A percentile compares a stretch with the other conserved stretches of the same genome.
phyloP scores from a whole-genome alignment of 768 basidiomycete species.

The Leccinum longicurvipes region DNA sequence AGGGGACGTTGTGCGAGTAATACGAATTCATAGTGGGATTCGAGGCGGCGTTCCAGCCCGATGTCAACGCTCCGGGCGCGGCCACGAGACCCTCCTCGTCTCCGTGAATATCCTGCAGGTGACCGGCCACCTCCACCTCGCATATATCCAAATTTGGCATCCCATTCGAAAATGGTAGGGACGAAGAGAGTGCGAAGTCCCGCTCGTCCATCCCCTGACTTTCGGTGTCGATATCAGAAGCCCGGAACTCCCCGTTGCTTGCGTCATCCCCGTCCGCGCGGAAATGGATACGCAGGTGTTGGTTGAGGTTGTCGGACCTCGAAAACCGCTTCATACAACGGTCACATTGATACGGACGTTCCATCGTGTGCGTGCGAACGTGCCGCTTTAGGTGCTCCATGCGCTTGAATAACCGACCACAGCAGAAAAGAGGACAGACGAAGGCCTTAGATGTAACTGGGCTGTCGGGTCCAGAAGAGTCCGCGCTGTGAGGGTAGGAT shows the following conservation, averaged over 20 bases:
- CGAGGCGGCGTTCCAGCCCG: conserved; percentile 14
- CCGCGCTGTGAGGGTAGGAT: conserved; percentile 20
- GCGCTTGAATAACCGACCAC: conserved; percentile 83
- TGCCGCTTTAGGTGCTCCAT: conserved; percentile 91
- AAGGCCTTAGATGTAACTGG: conserved; percentile 59
- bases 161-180: conserved; percentile 27
- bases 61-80: conserved; percentile 16
- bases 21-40: conserved; percentile 22
- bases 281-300: conserved; percentile 80
- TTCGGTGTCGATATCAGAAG: conserved; percentile 31
- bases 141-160: conserved; percentile 52
- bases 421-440: conserved; percentile 81
- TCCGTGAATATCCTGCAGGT: conserved; percentile 52
- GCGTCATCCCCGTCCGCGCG: conserved; percentile 30
- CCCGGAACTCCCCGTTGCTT: conserved; percentile 25
- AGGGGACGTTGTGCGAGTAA: conserved; percentile 17
- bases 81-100: conserved; percentile 57
- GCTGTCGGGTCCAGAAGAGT: conserved; percentile 19
- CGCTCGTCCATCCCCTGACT: conserved; percentile 36
- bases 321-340: conserved; percentile 81
- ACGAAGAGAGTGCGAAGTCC: conserved; percentile 21
- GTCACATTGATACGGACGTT: conserved; percentile 75
- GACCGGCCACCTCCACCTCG: conserved; percentile 57
- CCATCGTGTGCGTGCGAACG: conserved; percentile 85
- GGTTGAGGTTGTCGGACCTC: conserved; percentile 82